Base-by-base conservation (phyloP, 805 yeast species). In the Metschnikowia cubensis region DNA sequence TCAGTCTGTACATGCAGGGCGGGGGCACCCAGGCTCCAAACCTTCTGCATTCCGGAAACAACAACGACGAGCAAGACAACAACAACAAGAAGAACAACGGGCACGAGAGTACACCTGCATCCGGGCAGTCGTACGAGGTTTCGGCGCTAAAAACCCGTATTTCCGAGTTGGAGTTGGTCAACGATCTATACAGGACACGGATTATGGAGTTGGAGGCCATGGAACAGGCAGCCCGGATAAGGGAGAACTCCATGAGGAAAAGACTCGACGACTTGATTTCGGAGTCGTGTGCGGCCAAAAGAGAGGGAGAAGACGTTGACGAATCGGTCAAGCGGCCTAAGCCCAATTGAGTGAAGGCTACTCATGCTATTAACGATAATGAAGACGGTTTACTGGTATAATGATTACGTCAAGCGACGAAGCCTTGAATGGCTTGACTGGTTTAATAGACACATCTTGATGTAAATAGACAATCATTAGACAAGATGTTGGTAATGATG, bases 101-200 rank as follows among this genome's bases (percentile, higher is more conserved):
- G 48, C 47, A 43, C 48, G 48, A 45, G 31, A 39, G 35, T 50
- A 47, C 46, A 42, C 45, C 40, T 48, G 35, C 15, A 4, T 22
- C 40, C 11, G 46, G 39, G 3, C 46, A 35, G 51, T 36, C 50
- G 18, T 69, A 69, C 53, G 75, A 71, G 55, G 58, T 66, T 13
- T 70, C 74, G 22, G 59, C 67, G 22, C 69, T 91, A 54, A 81
- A 82, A 55, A 88, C 96, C 0, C 76, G 95, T 51, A 88, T 91
- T 20, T 81, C 87, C 11, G 98, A 92, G 65, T 76, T 92, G 53
- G 98, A 92, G 65, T 74, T 91, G 39, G 96, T 92, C 37, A 91
- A 90, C 60, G 97, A 91, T 63, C 71, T 92, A 51, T 88, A 89
- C 71, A 81, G 88, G 58, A 81, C 92, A 6, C 80, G 96, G 57